Evolutionary conservation across 169 alveolate genomes (phyloP), one percentile per base, ranked within the genome.

Genomic region (Plasmodium coatneyi): DNA sequence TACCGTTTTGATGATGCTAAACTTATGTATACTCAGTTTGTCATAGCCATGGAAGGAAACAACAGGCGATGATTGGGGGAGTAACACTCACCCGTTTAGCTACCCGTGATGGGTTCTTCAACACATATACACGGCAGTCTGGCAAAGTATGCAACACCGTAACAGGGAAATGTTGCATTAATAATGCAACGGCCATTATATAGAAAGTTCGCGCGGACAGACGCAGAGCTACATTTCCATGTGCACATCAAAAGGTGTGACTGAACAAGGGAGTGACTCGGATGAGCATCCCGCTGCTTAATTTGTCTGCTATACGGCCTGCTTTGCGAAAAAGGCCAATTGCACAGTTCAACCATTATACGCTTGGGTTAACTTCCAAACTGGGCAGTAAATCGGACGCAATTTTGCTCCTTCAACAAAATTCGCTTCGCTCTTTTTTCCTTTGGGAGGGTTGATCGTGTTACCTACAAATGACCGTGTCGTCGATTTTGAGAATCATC

Each of bases 401-500:
- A 28, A 28, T 25, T 66, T 66, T n/a, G 36, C 76, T 9, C 36
- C 22, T 25, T 66, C n/a, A 25, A 66, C n/a, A 66, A 6, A 66
- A 22, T 9, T 6, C 19, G 41, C 30, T 66, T 25, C 4, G 16
- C 4, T 16, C 36, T 54, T 52, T 82, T 82, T 82, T 82, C 5
- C 10, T 12, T 43, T 16, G 41, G 60, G 12, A 22, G 1, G 1
- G 14, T 3, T 3, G 22, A 22, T 1, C 4, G n/a, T 2, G 16
- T 14, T 71, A 91, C 39, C 93, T 82, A 41, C 95, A 95, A 32
- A 94, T 89, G n/a, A 99, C 99, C 71, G 99, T 98, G 94, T 99
- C 99, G 96, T 99, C 99, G 84, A 99, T 99, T 95, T 99, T 99
- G 70, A 99, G 97, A 66, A 99, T 98, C 99, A 99, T 99, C 98